Evolutionary conservation across 2,329 filamentous ascomycete genomes (phyloP).

Genomic region (Lojkania enalia): DNA sequence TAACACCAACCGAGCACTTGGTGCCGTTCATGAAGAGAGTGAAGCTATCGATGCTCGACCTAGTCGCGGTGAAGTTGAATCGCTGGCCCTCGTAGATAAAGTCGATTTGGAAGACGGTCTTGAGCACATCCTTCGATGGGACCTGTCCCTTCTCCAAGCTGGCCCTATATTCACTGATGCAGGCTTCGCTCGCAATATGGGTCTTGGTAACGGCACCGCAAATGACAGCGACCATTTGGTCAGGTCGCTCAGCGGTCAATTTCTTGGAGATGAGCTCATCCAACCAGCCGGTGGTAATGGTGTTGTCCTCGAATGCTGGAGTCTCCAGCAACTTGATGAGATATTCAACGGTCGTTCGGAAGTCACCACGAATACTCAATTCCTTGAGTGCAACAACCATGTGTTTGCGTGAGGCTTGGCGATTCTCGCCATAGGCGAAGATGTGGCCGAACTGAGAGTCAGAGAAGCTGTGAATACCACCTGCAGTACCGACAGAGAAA

Average conservation of each 20-base stretch:
- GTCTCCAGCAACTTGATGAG: conserved; percentile 98
- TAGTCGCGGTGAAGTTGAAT: conserved; percentile 97
- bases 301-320: conserved; percentile 97
- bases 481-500: conserved; percentile 95
- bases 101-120: conserved; percentile 95
- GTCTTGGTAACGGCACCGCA: conserved; percentile 95
- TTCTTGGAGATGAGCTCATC: conserved; percentile 99
- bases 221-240: conserved; percentile 90
- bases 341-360: conserved; percentile 97
- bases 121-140: conserved; percentile 92
- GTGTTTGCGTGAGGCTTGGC: conserved; percentile 93
- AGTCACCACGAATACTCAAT: conserved; percentile 98
- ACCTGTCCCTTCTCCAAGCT: conserved; percentile 97
- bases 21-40: conserved; percentile 99
- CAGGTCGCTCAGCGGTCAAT: conserved; percentile 91
- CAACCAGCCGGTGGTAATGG: conserved; percentile 97
- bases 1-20: conserved; percentile 90
- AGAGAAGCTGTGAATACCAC: conserved; percentile 98
- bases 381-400: conserved; percentile 99
- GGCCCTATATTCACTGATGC: conserved; percentile 81
- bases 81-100: conserved; percentile 97
- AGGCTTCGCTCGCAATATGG: conserved; percentile 88
- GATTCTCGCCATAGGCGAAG: conserved; percentile 97
- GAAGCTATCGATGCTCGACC: conserved; percentile 90
- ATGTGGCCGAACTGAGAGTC: conserved; percentile 99